A percentile compares a stretch with the other conserved stretches of the same genome.
Conservation (phyloP, 495 filamentous ascomycete species). For the Talaromyces ruber region DNA sequence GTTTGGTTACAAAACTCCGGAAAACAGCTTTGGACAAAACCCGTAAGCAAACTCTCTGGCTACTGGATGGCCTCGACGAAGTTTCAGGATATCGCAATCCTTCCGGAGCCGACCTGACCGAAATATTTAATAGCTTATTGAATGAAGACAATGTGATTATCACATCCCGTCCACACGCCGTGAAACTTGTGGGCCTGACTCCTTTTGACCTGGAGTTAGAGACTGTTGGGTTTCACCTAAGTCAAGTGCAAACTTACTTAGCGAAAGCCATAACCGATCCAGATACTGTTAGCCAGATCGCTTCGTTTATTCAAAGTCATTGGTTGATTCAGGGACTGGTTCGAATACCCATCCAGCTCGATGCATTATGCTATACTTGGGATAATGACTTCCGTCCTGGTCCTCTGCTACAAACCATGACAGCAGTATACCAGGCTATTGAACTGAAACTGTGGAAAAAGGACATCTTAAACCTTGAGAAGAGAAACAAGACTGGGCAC, state of each 20-base stretch:
- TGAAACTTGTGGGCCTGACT: not conserved
- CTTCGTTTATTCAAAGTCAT: constrained; percentile 23
- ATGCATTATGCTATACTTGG: constrained; percentile 38
- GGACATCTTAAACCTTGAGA: constrained; percentile 4
- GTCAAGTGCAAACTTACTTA: constrained; percentile 11
- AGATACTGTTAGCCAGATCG: constrained; percentile 12
- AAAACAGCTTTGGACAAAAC: constrained; percentile 8
- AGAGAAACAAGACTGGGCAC: not conserved
- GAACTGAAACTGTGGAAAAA: constrained; percentile 9
- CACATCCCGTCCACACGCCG: constrained; percentile 11
- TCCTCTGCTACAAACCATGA: constrained; percentile 25
- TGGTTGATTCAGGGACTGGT: constrained; percentile 26
- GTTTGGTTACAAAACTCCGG: constrained; percentile 12
- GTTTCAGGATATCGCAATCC: constrained; percentile 18
- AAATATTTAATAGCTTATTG: constrained; percentile 23
- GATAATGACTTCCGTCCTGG: constrained; percentile 9
- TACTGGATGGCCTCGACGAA: constrained; percentile 37
- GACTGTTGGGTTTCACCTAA: constrained; percentile 10
- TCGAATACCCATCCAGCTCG: constrained; percentile 38
- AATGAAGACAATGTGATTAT: constrained; percentile 19
- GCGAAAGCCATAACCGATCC: constrained; percentile 24
- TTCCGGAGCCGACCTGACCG: constrained; percentile 9
- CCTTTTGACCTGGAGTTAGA: constrained; percentile 13
- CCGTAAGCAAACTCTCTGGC: constrained; percentile 20
- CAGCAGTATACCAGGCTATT: constrained; percentile 25